Conservation (phyloP, 2,329 filamentous ascomycete genomes). For the Penicillium sp. region DNA sequence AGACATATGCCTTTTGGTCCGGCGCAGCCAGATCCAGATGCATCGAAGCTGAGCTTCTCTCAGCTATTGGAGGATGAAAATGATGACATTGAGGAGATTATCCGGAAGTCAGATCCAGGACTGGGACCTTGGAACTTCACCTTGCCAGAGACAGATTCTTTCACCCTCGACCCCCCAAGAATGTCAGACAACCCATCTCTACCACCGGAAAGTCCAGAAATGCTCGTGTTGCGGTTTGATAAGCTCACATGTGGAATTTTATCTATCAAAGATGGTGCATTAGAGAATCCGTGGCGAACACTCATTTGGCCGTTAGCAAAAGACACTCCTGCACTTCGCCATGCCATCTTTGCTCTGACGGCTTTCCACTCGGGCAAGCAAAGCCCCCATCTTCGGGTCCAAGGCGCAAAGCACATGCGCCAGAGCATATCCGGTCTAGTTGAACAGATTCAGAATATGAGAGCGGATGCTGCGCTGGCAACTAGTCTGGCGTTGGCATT, state of each 20-base stretch:
- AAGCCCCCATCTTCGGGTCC: conserved; percentile 56
- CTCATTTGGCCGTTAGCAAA: conserved; percentile 68
- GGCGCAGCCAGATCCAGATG: conserved; percentile 9
- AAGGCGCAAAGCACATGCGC: conserved; percentile 70
- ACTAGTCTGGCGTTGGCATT: conserved; percentile 70
- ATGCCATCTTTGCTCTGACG: conserved; percentile 68
- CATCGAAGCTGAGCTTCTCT: conserved; percentile 32
- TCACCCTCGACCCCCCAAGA: conserved; percentile 37
- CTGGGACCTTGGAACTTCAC: conserved; percentile 40
- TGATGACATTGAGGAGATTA: conserved; percentile 58
- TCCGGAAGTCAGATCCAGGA: conserved; percentile 41
- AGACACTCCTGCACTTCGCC: conserved; percentile 64
- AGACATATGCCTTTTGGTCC: conserved; percentile 2
- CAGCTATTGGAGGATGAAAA: conserved; percentile 38
- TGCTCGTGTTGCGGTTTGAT: conserved; percentile 64
- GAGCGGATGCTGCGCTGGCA: conserved; percentile 64
- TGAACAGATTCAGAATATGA: conserved; percentile 62
- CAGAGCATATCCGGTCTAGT: conserved; percentile 60
- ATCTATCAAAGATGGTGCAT: conserved; percentile 67
- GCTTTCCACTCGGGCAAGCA: conserved; percentile 66
- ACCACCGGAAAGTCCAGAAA: conserved; percentile 56
- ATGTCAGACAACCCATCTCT: conserved; percentile 52
- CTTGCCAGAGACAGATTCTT: conserved; percentile 39
- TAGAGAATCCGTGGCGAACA: conserved; percentile 70
- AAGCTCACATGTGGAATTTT: conserved; percentile 68